phyloP scores from a whole-genome alignment of 2,329 filamentous ascomycete genomes.

The Sporothrix pseudoabietina region DNA sequence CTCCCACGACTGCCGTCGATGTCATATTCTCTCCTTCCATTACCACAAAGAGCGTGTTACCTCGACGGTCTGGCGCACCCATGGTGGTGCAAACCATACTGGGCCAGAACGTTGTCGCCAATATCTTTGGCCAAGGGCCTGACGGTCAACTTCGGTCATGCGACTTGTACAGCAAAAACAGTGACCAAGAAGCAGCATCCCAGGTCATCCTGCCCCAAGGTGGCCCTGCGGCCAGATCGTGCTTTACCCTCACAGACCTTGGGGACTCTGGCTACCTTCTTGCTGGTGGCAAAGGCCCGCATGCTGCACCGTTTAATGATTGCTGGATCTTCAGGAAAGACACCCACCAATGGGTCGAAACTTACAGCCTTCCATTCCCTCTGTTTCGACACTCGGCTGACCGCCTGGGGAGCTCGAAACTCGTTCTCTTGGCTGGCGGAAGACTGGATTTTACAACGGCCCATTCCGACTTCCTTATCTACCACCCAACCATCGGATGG shows the following conservation, averaged over 20 bases:
- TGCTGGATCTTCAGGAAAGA: slow-evolving; percentile 72
- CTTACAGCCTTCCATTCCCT: slow-evolving; percentile 66
- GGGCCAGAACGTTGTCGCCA: slow-evolving; percentile 50
- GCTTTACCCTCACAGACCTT: slow-evolving; percentile 73
- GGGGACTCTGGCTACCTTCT: slow-evolving; percentile 62
- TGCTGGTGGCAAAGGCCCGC: slow-evolving; percentile 77
- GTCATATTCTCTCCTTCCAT: slow-evolving; percentile 14
- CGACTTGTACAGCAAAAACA: slow-evolving; percentile 49
- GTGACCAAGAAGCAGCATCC: slow-evolving; percentile 23
- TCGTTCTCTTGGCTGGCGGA: slow-evolving; percentile 64
- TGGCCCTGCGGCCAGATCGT: slow-evolving; percentile 61
- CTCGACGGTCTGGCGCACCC: slow-evolving; percentile 62
- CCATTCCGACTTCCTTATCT: slow-evolving; percentile 58
- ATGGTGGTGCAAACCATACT: slow-evolving; percentile 47
- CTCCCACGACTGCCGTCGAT: not conserved
- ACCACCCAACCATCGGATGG: slow-evolving; percentile 53
- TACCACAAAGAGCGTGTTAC: slow-evolving; percentile 45
- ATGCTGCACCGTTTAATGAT: slow-evolving; percentile 66
- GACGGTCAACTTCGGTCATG: slow-evolving; percentile 52
- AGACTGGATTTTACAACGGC: slow-evolving; percentile 54
- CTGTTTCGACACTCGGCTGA: slow-evolving; percentile 75
- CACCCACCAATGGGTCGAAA: slow-evolving; percentile 60
- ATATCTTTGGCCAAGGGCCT: slow-evolving; percentile 50
- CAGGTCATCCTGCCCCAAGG: slow-evolving; percentile 33
- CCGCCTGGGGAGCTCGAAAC: slow-evolving; percentile 51